phyloP scores from a whole-genome alignment of 1,139 yeast species.

The Arxiozyma slooffiae region DNA sequence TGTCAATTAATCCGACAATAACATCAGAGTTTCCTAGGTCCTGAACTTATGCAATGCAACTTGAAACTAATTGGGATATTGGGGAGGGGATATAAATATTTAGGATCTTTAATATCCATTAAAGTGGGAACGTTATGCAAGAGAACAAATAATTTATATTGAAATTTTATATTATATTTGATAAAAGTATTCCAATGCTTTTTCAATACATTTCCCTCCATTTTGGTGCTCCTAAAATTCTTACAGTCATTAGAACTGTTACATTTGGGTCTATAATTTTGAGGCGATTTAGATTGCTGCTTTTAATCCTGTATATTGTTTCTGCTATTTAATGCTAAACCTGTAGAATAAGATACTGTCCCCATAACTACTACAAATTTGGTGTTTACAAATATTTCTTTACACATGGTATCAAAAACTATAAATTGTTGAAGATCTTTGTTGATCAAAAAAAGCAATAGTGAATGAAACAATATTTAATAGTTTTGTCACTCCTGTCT shows the following conservation, averaged over 20 bases:
- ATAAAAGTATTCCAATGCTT: constrained; percentile 30
- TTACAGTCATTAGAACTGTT: constrained; percentile 10
- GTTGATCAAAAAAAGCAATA: constrained; percentile 82
- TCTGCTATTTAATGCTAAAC: constrained; percentile 85
- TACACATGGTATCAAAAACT: constrained; percentile 66
- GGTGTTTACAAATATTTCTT: constrained; percentile 60
- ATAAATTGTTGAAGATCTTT: constrained; percentile 91
- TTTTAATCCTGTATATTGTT: constrained; percentile 56
- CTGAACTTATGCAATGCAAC: constrained; percentile 65
- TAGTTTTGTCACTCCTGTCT: constrained; percentile 82
- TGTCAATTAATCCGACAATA: constrained; percentile 49
- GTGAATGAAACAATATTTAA: constrained; percentile 69
- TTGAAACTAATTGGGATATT: constrained; percentile 47
- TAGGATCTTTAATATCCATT: constrained; percentile 41
- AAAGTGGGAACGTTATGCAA: constrained; percentile 64
- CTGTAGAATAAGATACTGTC: constrained; percentile 58
- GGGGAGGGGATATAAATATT: not conserved
- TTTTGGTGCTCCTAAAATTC: constrained; percentile 27
- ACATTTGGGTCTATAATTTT: constrained; percentile 36
- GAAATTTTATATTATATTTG: constrained; percentile 32
- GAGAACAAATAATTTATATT: constrained; percentile 65
- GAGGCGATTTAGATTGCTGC: constrained; percentile 11
- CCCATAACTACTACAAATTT: constrained; percentile 60
- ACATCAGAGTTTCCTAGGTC: constrained; percentile 34
- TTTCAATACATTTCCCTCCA: constrained; percentile 29